Evolutionary conservation across 2,329 filamentous ascomycete species (phyloP).

Genomic region (Tolypocladium amazonense): DNA sequence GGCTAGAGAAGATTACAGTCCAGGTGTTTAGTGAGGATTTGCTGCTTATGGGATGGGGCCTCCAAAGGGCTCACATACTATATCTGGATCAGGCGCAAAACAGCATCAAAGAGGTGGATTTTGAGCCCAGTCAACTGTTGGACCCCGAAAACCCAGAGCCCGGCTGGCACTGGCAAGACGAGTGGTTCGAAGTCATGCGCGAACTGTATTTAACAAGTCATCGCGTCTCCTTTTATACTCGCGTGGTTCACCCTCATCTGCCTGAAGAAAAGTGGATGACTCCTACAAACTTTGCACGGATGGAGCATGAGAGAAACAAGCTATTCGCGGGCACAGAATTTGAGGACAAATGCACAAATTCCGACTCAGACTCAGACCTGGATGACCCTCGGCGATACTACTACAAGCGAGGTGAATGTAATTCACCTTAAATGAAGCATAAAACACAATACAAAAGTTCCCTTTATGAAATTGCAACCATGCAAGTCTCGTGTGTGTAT

Average conservation of each 20-base stretch:
- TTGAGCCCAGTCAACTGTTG: not conserved
- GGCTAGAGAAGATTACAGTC: not conserved
- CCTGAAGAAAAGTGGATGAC: not conserved
- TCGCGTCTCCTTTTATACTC: not conserved
- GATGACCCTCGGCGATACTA: not conserved
- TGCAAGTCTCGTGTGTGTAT: not conserved
- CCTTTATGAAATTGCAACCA: not conserved
- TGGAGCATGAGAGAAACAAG: not conserved
- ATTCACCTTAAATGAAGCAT: not conserved
- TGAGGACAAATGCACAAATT: not conserved
- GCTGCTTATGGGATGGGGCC: not conserved
- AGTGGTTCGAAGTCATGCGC: not conserved
- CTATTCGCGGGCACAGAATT: not conserved
- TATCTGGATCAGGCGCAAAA: not conserved
- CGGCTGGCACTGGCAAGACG: not conserved
- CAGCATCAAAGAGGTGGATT: not conserved
- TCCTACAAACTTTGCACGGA: not conserved
- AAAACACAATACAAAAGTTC: not conserved
- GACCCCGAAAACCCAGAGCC: not conserved
- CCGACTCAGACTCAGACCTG: not conserved
- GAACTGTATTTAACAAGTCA: not conserved
- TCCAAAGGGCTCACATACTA: not conserved
- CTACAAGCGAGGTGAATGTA: not conserved
- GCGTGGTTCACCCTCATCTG: not conserved
- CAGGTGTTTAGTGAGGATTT: not conserved